Percentiles rank a stretch among this genome's conserved stretches.
Evolutionary conservation across 2,329 filamentous ascomycete genomes (phyloP).

Genomic region (Pseudogymnoascus sp.): DNA sequence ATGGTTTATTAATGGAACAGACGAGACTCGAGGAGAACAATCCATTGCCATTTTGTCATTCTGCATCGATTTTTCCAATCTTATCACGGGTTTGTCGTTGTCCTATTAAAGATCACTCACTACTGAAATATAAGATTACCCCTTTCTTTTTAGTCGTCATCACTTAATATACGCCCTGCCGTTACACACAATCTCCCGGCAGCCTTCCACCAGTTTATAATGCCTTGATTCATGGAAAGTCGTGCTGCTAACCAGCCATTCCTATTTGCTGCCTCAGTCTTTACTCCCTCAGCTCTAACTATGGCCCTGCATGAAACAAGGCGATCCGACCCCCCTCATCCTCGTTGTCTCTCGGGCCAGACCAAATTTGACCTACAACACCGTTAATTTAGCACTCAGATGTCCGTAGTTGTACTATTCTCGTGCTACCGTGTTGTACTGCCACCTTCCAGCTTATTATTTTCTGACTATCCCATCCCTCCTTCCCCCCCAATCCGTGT

Average conservation of each 20-base stretch:
- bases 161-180: not conserved
- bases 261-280: not conserved
- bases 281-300: not conserved
- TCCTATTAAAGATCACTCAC: not conserved
- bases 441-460: not conserved
- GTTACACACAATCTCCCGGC: not conserved
- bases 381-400: slow-evolving; percentile 1
- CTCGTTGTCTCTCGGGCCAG: not conserved
- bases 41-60: not conserved
- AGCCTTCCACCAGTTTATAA: not conserved
- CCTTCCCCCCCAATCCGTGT: not conserved
- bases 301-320: not conserved
- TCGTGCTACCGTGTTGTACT: not conserved
- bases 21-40: not conserved
- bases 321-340: not conserved
- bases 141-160: not conserved
- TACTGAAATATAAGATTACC: not conserved
- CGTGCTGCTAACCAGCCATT: not conserved
- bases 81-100: not conserved
- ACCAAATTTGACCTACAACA: not conserved
- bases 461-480: not conserved
- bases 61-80: not conserved
- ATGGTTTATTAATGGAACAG: not conserved
- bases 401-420: not conserved
- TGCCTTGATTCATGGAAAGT: not conserved